phyloP scores from a whole-genome alignment of 257 asterid genomes.

The Mitragyna speciosa region DNA sequence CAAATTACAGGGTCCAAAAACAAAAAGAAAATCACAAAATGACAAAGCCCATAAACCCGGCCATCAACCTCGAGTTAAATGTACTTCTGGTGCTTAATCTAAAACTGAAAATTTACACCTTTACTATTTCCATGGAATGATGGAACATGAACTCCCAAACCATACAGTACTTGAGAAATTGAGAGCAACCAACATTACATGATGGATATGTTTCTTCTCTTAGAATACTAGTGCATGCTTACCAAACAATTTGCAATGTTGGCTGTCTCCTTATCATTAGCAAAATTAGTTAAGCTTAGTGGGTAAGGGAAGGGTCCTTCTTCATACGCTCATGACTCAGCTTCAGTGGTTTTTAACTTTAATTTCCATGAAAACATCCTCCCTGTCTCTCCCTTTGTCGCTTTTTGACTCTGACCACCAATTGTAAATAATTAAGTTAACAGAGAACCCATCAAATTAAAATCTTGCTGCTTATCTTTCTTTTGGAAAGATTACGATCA shows the following conservation, averaged over 20 bases:
- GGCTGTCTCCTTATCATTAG: constrained; percentile 7
- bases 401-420: constrained; percentile 9
- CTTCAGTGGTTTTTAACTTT: neutral
- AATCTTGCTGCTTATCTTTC: constrained; percentile 7
- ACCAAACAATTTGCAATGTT: neutral
- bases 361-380: constrained; percentile 14
- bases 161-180: neutral
- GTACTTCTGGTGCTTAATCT: neutral
- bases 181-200: neutral
- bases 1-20: neutral
- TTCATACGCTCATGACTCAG: neutral
- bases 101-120: neutral
- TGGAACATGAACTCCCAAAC: constrained; percentile 9
- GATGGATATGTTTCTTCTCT: constrained; percentile 4
- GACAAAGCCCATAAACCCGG: too few relatives aligned
- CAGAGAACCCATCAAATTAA: neutral
- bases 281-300: constrained; percentile 1
- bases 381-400: neutral
- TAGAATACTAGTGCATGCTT: constrained; percentile 15
- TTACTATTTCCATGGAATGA: constrained; percentile 1
- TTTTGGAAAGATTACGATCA: neutral
- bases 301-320: neutral
- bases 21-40: neutral
- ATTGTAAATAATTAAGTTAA: neutral
- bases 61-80: neutral